Evolutionary conservation across 768 basidiomycete species (phyloP).

Genomic region (Mycena haematopus): DNA sequence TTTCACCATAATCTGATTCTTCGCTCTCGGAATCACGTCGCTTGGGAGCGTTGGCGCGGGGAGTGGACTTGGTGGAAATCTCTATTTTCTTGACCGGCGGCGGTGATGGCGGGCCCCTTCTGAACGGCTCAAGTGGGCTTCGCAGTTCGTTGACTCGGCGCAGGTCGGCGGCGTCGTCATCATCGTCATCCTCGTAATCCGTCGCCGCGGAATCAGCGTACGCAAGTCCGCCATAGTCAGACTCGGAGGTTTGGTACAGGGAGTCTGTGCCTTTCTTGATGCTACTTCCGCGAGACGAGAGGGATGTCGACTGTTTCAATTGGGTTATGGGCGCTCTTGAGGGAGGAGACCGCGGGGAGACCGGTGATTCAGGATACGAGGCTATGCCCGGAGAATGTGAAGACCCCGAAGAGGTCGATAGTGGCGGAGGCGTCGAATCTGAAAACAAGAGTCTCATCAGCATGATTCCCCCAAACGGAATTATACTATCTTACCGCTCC

Average conservation of each 20-base stretch:
- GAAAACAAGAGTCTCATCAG: constrained; percentile 31
- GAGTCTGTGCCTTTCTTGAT: constrained; percentile 20
- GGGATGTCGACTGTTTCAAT: constrained; percentile 17
- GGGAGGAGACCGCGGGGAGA: constrained; percentile 21
- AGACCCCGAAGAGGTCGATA: constrained; percentile 26
- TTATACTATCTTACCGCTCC: constrained; percentile 44
- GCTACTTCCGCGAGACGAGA: constrained; percentile 19
- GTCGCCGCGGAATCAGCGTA: constrained; percentile 59
- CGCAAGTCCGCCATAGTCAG: constrained; percentile 54
- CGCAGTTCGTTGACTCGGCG: constrained; percentile 25
- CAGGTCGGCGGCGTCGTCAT: constrained; percentile 31
- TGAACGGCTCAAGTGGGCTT: constrained; percentile 11
- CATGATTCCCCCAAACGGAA: constrained; percentile 17
- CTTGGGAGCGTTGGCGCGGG: not conserved
- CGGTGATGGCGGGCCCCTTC: constrained; percentile 6
- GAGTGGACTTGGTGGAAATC: not conserved
- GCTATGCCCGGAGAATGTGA: constrained; percentile 28
- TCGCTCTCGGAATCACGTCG: constrained; percentile 6
- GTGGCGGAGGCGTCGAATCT: constrained; percentile 26
- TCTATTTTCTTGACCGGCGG: not conserved
- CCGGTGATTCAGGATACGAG: constrained; percentile 25
- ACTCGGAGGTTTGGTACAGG: constrained; percentile 45
- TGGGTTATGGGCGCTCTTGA: constrained; percentile 11
- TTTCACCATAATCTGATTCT: constrained; percentile 10
- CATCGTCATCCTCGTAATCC: constrained; percentile 46